A percentile compares a stretch with the other conserved stretches of the same genome.
Evolutionary conservation across 148 eudicot species (phyloP).

Genomic region (Rhododendron ovatum): DNA sequence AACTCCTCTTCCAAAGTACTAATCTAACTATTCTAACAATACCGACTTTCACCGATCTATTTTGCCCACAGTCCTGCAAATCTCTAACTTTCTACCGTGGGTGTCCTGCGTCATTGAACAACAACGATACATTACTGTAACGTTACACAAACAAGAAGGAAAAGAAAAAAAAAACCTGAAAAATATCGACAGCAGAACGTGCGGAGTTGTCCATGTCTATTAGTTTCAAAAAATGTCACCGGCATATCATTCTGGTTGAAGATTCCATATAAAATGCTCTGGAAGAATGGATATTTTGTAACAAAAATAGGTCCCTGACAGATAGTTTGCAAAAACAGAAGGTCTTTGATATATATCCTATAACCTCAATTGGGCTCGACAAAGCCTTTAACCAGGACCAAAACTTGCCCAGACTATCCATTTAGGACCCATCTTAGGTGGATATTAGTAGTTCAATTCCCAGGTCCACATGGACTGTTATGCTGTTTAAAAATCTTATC

Average conservation of each 20-base stretch:
- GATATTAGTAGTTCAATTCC: not conserved
- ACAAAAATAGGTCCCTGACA: not conserved
- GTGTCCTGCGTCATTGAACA: not conserved
- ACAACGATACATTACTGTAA: not conserved
- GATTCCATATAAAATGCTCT: not conserved
- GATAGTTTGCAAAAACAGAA: not conserved
- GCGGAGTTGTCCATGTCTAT: not conserved
- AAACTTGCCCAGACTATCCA: not conserved
- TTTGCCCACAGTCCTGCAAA: not conserved
- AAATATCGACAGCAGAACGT: not conserved
- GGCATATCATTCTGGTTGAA: not conserved
- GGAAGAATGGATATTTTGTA: not conserved
- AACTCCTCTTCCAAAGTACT: not conserved
- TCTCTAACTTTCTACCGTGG: not conserved
- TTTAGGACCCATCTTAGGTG: conserved; percentile 6
- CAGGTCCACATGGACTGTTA: not conserved
- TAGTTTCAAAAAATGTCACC: not conserved
- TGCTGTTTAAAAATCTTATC: conserved; percentile 5
- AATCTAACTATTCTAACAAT: not conserved
- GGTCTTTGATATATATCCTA: not conserved
- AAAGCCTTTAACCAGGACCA: not conserved
- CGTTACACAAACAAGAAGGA: not conserved
- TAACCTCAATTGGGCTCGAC: not conserved
- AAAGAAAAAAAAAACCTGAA: not conserved
- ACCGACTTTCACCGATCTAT: not conserved